Evolutionary conservation across 352 stramenopile genomes (phyloP).

Genomic region (Lagenidium giganteum): DNA sequence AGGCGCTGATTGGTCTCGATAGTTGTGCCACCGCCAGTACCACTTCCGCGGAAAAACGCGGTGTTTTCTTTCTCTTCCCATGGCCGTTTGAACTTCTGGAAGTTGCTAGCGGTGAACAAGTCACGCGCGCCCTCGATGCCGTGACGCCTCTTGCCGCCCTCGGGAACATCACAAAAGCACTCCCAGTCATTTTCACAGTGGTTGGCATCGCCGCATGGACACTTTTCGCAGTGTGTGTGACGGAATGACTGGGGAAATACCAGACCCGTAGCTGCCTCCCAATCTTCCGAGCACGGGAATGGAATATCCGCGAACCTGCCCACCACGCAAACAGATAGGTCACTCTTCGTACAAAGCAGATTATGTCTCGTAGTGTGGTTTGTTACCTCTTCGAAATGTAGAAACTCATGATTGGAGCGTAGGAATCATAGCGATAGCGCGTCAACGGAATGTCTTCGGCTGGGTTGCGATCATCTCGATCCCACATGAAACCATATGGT

Average conservation of each 20-base stretch:
- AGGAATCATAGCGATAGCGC: slow-evolving; percentile 87
- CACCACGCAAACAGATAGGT: background rate
- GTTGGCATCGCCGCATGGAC: slow-evolving; percentile 47
- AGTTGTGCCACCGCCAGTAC: slow-evolving; percentile 93
- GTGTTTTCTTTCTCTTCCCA: slow-evolving; percentile 97
- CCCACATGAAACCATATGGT: slow-evolving; percentile 98
- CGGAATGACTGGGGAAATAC: slow-evolving; percentile 91
- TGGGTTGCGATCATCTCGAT: slow-evolving; percentile 95
- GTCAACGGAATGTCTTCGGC: slow-evolving; percentile 91
- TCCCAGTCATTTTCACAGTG: slow-evolving; percentile 80
- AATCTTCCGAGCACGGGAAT: slow-evolving; percentile 95
- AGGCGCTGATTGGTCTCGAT: slow-evolving; percentile 98
- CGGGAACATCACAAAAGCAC: slow-evolving; percentile 65
- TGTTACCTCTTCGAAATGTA: slow-evolving; percentile 90
- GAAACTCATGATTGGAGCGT: slow-evolving; percentile 97
- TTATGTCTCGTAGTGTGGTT: no score
- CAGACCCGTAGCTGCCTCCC: slow-evolving; percentile 89
- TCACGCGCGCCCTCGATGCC: slow-evolving; percentile 78
- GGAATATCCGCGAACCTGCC: slow-evolving; percentile 95
- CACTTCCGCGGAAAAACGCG: slow-evolving; percentile 97
- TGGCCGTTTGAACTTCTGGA: slow-evolving; percentile 93
- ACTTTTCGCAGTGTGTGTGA: slow-evolving; percentile 78
- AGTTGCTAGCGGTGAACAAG: slow-evolving; percentile 96
- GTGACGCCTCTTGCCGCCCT: slow-evolving; percentile 60
- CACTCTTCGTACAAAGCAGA: no score